Evolutionary conservation across 441 rosid species (phyloP), one percentile per base, ranked within the genome.

Genomic region (Gossypium davidsonii): DNA sequence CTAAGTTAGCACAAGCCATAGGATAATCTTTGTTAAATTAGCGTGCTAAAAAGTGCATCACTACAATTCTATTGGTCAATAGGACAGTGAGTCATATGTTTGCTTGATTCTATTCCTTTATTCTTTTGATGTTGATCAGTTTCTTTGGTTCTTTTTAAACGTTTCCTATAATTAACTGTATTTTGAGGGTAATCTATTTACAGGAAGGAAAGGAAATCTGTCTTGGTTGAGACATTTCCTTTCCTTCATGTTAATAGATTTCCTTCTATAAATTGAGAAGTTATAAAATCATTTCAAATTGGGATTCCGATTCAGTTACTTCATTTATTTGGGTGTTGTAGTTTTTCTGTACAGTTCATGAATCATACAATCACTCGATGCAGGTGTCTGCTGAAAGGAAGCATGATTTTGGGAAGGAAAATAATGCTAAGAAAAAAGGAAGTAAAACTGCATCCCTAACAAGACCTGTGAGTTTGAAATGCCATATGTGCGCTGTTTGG

Each of bases 381-480:
- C 78, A 92, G 99, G 91, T 90, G 61, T 80, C 89, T 69, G 86
- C 94, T 76, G 99, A 89, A 70, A 87, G 74, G 83, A 93, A 88
- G 77, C 73, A 77, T 62, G 86, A 80, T 77, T 72, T 65, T 21
- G 90, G 87, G 70, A 91, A 89, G 81, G 93, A 87, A 82, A 89
- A 82, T 79, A 23, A 66, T 77, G 78, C 76, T 75, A 83, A 76
- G 55, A 96, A 85, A 80, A 91, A 86, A 81, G 82, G 88, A 60
- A 85, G 67, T 26, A 89, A 85, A 85, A 73, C 87, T 56, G 74
- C 81, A 59, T 85, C 98, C 53, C 72, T 96, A 26, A 85, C 86
- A 76, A 86, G 99, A 86, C 99, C 99, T 60, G 96, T 96, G 78
- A 81, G 92, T 78, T 75, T 75, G 68, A 68, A 67, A 65, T 60